Evolutionary conservation across 345 rosid species (phyloP).

Genomic region (Sisymbrium altissimum): DNA sequence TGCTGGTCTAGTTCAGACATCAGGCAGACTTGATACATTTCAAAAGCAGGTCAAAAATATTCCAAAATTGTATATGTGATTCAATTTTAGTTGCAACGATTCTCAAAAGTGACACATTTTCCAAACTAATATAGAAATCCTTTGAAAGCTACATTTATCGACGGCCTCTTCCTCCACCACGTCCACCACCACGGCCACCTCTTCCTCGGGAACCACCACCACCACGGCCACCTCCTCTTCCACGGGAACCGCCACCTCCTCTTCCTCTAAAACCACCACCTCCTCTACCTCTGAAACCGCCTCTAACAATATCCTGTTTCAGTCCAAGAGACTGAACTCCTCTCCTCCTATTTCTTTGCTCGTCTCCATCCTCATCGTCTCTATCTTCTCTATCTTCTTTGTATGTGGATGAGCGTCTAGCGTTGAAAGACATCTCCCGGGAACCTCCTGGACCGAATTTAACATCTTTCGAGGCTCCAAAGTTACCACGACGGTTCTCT

Average conservation of each 20-base stretch:
- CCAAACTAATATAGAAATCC: background rate
- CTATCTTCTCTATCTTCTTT: conserved; percentile 55
- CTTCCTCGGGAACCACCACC: background rate
- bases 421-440: conserved; percentile 68
- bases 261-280: conserved; percentile 38
- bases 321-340: conserved; percentile 81
- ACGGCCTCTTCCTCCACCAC: conserved; percentile 36
- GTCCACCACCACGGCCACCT: background rate
- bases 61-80: conserved; percentile 24
- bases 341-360: conserved; percentile 50
- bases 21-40: background rate
- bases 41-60: conserved; percentile 1
- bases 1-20: background rate
- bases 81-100: background rate
- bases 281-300: conserved; percentile 50
- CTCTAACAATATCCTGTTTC: conserved; percentile 44
- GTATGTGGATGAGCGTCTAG: conserved; percentile 60
- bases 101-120: conserved; percentile 6
- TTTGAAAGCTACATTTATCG: conserved; percentile 11
- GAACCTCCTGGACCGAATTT: conserved; percentile 92
- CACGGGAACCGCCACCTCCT: conserved; percentile 29
- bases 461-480: conserved; percentile 43
- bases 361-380: conserved; percentile 28
- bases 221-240: conserved; percentile 23
- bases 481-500: conserved; percentile 34